Conservation (phyloP, 2,329 filamentous ascomycete genomes). For the Nemania abortiva region DNA sequence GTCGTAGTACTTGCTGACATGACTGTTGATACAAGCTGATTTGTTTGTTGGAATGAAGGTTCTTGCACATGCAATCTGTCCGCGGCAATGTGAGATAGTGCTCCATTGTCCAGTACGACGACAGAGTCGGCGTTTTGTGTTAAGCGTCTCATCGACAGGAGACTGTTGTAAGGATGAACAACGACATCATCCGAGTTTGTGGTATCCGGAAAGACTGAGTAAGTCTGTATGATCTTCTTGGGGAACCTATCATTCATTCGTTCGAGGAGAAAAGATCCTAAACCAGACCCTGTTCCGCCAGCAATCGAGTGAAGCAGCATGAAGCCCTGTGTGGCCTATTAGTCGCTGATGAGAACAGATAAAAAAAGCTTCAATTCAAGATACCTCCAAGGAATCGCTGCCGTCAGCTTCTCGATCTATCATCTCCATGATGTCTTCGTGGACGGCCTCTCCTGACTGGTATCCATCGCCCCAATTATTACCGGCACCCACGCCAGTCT, state of each 20-base stretch:
- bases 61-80: constrained; percentile 95
- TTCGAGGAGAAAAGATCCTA: constrained; percentile 95
- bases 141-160: constrained; percentile 89
- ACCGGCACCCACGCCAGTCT: constrained; percentile 91
- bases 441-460: constrained; percentile 88
- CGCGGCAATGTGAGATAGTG: constrained; percentile 91
- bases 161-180: constrained; percentile 97
- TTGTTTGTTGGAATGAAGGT: constrained; percentile 96
- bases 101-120: constrained; percentile 96
- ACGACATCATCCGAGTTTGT: constrained; percentile 90
- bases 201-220: constrained; percentile 97
- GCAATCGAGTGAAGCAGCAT: constrained; percentile 99
- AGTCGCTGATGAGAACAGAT: constrained; percentile 1
- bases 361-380: constrained; percentile 17
- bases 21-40: constrained; percentile 95
- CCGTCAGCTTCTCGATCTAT: constrained; percentile 98
- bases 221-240: constrained; percentile 99
- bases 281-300: constrained; percentile 93
- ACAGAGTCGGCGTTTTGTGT: constrained; percentile 98
- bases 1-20: constrained; percentile 99
- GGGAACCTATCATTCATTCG: constrained; percentile 96
- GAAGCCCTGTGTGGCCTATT: constrained; percentile 74
- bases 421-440: constrained; percentile 99
- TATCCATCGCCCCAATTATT: constrained; percentile 99
- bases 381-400: constrained; percentile 91